Conservation (phyloP, 2,329 filamentous ascomycete genomes). For the Zasmidium citrigriseum region DNA sequence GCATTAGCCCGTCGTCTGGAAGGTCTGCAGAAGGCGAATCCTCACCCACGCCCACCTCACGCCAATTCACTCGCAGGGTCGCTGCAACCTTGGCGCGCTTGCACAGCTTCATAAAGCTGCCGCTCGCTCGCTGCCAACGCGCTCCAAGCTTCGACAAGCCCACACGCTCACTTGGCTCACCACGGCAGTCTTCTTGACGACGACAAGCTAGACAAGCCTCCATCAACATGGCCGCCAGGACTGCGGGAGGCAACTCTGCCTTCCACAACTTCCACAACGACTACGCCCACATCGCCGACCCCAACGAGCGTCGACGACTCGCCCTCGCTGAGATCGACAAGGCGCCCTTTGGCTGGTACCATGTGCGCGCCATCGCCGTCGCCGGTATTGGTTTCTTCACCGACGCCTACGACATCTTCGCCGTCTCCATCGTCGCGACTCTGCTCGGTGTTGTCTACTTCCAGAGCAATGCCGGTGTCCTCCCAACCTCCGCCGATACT, state of each 20-base stretch:
- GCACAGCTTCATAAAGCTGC: constrained; percentile 5
- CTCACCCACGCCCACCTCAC: neutral
- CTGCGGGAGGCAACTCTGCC: constrained; percentile 66
- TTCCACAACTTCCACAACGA: constrained; percentile 80
- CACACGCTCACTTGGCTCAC: constrained; percentile 1
- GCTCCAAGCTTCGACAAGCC: neutral
- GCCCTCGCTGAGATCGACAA: constrained; percentile 81
- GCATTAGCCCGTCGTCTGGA: constrained; percentile 11
- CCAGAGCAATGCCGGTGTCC: constrained; percentile 34
- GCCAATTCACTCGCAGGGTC: neutral
- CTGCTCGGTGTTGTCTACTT: constrained; percentile 82
- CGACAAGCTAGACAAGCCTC: constrained; percentile 3
- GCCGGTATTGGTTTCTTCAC: constrained; percentile 89
- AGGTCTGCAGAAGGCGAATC: constrained; percentile 10
- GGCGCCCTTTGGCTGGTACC: constrained; percentile 82
- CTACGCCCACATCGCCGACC: constrained; percentile 65
- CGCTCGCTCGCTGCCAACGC: constrained; percentile 1
- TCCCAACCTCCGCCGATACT: constrained; percentile 61
- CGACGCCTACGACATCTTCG: constrained; percentile 78
- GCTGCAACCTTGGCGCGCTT: neutral
- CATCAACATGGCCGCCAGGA: constrained; percentile 39
- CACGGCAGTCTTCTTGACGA: neutral
- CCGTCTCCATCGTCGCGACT: constrained; percentile 69
- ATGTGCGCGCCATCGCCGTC: constrained; percentile 73
- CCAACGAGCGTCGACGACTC: constrained; percentile 75